These are phyloP conservation scores for Xylaria flabelliformis DNA, from an alignment of 495 filamentous ascomycete species.

Conservation along the genomic window DNA sequence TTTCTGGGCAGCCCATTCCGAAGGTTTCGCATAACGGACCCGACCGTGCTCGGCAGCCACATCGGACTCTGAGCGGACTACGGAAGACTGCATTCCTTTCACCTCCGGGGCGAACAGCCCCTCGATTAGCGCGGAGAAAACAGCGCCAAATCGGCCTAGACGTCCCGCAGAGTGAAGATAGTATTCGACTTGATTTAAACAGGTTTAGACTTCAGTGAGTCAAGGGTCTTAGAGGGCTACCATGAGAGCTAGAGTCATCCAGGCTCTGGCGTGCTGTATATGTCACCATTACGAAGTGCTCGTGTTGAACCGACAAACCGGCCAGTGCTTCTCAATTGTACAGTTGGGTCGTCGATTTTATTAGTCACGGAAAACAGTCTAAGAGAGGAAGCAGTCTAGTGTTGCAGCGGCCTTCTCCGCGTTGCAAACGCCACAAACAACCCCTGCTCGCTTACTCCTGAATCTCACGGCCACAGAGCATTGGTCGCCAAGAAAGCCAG, in stretches of 20 bases:
- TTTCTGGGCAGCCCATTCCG: slow-evolving; percentile 44
- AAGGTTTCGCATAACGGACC: slow-evolving; percentile 29
- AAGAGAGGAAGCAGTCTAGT: slow-evolving; percentile 16
- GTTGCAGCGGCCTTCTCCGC: slow-evolving; percentile 20
- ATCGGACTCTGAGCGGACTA: slow-evolving; percentile 7
- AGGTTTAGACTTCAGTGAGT: neutral
- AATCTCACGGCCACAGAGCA: slow-evolving; percentile 15
- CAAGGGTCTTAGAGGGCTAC: neutral
- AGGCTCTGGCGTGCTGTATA: slow-evolving; percentile 11
- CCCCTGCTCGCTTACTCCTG: slow-evolving; percentile 27
- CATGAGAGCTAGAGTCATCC: slow-evolving; percentile 3
- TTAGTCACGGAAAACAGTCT: slow-evolving; percentile 19
- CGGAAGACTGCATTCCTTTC: slow-evolving; percentile 25
- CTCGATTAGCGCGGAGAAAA: neutral
- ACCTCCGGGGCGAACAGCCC: slow-evolving; percentile 20
- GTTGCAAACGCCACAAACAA: slow-evolving; percentile 19
- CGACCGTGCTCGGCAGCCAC: slow-evolving; percentile 21
- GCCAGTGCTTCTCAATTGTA: slow-evolving; percentile 1
- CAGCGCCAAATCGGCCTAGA: neutral
- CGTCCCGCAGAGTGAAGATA: neutral
- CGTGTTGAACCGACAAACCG: slow-evolving; percentile 4
- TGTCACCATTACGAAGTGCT: slow-evolving; percentile 23
- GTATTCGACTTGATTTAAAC: neutral
- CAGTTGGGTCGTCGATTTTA: slow-evolving; percentile 16
- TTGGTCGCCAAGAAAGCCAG: slow-evolving; percentile 5